Base-by-base conservation (phyloP, 1,139 yeast species). In the Hyphopichia pseudoburtonii region DNA sequence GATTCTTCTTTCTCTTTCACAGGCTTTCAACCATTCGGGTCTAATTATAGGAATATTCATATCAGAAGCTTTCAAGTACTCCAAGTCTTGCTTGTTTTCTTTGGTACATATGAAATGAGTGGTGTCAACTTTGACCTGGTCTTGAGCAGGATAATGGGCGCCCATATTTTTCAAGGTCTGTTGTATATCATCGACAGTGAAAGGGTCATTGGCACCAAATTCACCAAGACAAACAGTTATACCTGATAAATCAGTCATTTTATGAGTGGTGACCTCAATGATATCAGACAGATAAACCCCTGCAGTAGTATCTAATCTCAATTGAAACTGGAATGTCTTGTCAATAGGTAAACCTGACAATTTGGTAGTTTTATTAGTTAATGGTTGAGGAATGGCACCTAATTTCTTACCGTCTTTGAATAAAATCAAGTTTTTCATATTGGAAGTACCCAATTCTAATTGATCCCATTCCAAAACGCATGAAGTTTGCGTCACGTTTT, bases 21-120 rank as follows among this genome's bases (percentile, higher is more conserved):
- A 92, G 0, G 97, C 97, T 61, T 86, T 84, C 41, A 92, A 70
- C 97, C 97, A 92, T 57, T 92, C 97, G 0, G 98, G 98, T 58
- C 96, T 78, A 19, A 92, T 92, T 30, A 92, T 79, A 3, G 99
- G 99, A 41, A 92, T 89, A 57, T 90, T 92, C 72, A 82, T 77
- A 42, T 85, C 90, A 44, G 78, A 74, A 1, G 98, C 98, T 57
- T 82, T 84, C 46, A 81, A 70, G 66, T 72, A 87, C 54, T 85
- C 88, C 2, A 76, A 62, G 36, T 75, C 71, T 18, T 78, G 80
- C 39, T 71, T 64, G 46, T 80, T 84, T 40, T 73, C 73, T 43
- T 75, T 57, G 1, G 96, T 86, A 49, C 96, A 85, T 12, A 92
- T 73, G 53, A 84, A 92, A 59, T 94, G 98, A 1, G 99, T 92